A percentile compares a stretch with the other conserved stretches of the same genome.
phyloP scores from a whole-genome alignment of 2,329 filamentous ascomycete genomes.

The Penicillium sp. region DNA sequence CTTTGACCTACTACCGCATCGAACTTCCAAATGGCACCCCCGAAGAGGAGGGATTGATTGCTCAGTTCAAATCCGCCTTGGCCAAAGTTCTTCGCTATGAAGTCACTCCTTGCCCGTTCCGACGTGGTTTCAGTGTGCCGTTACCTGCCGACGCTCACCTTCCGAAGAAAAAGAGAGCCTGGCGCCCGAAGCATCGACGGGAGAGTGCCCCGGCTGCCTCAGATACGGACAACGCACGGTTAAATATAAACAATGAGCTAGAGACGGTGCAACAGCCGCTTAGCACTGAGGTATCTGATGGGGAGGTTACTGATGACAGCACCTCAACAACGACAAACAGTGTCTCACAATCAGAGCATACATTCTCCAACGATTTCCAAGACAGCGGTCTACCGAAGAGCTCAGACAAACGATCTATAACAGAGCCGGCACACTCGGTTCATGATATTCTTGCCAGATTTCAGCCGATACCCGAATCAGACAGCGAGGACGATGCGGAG shows the following conservation, averaged over 20 bases:
- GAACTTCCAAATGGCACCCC: slow-evolving; percentile 67
- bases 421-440: slow-evolving; percentile 30
- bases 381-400: slow-evolving; percentile 14
- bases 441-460: slow-evolving; percentile 37
- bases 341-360: not conserved
- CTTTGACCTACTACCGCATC: slow-evolving; percentile 84
- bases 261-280: slow-evolving; percentile 23
- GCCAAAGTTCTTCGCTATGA: slow-evolving; percentile 76
- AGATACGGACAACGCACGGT: slow-evolving; percentile 16
- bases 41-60: slow-evolving; percentile 61
- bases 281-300: slow-evolving; percentile 31
- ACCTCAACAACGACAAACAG: slow-evolving; percentile 22
- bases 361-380: slow-evolving; percentile 14
- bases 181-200: slow-evolving; percentile 58
- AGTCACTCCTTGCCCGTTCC: slow-evolving; percentile 81
- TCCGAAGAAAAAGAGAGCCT: slow-evolving; percentile 64
- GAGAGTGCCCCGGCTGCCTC: slow-evolving; percentile 26
- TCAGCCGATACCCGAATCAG: slow-evolving; percentile 27
- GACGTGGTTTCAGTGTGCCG: slow-evolving; percentile 69
- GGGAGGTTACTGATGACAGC: slow-evolving; percentile 29
- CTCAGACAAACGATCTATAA: slow-evolving; percentile 21
- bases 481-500: slow-evolving; percentile 31
- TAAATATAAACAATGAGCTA: slow-evolving; percentile 13
- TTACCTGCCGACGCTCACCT: slow-evolving; percentile 65
- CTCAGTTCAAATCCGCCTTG: slow-evolving; percentile 65